These are phyloP conservation scores for Nannochloropsis gaditana DNA, from an alignment of 108 stramenopile species.

Conservation along the genomic window DNA sequence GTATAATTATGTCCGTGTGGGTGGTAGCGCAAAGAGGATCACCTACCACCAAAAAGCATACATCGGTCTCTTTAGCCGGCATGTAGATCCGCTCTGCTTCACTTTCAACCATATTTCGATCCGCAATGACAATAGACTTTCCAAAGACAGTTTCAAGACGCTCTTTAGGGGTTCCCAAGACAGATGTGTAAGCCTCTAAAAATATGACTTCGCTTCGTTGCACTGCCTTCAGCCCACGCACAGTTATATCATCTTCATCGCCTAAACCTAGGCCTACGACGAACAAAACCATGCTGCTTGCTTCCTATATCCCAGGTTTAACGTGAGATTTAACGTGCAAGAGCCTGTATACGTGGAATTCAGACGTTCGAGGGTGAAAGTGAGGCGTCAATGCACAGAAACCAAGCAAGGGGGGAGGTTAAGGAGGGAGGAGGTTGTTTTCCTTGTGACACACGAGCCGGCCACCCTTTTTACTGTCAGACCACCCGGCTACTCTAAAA, in stretches of 20 bases:
- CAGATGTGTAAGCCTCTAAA: constrained; percentile 94
- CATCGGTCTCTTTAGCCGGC: constrained; percentile 64
- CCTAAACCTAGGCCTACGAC: constrained; percentile 94
- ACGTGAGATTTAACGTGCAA: no score
- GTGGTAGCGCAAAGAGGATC: constrained; percentile 97
- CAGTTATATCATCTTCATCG: constrained; percentile 95
- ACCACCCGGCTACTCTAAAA: no score
- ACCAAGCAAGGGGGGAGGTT: no score
- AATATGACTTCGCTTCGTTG: constrained; percentile 70
- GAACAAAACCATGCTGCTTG: constrained; percentile 76
- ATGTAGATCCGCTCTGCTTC: constrained; percentile 86
- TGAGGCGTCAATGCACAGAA: no score
- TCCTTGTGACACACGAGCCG: no score
- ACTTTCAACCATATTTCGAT: constrained; percentile 77
- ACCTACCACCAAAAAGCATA: constrained; percentile 93
- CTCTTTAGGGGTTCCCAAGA: constrained; percentile 73
- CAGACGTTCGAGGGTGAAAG: no score
- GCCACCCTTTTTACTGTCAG: no score
- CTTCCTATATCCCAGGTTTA: no score
- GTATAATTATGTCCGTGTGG: constrained; percentile 87
- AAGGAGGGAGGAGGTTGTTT: no score
- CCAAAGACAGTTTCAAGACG: constrained; percentile 77
- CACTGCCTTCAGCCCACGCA: constrained; percentile 91
- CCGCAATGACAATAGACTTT: constrained; percentile 73
- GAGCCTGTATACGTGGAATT: no score